Evolutionary conservation across 768 basidiomycete genomes (phyloP), one percentile per base, ranked within the genome.

Genomic region (Russula earlei): DNA sequence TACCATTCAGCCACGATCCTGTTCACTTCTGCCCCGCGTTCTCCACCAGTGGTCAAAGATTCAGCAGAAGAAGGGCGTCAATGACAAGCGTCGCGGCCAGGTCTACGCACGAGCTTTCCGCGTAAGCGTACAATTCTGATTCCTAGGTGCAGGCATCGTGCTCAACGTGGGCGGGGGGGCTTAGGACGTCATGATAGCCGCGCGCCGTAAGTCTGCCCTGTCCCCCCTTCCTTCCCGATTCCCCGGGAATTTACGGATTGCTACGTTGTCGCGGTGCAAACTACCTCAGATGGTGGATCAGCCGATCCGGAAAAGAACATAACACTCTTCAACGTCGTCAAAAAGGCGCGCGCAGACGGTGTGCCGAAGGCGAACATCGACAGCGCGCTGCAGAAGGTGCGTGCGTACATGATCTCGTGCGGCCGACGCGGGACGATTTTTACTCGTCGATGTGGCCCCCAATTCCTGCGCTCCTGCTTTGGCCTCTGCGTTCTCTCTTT

Each of bases 281-380:
- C 20, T 3, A 11, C 20, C 5, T 34, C 43, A 62, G 62, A 56
- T 37, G 59, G 59, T 38, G 59, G 62, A 15, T 61, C 62, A 1
- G 36, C 44, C 4, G 55, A 61, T 17, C 55, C 55, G 4, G 52
- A 52, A 12, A 57, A 36, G 36, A 62, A 62, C 31, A n/a, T 61
- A 12, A 31, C 55, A 34, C 55, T 62, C 34, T 45, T 49, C 17
- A 61, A 62, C 38, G 48, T 37, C 5, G 2, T 62, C 7, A 61
- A 62, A 50, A 56, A 37, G 34, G 59, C 55, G 29, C 50, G 53
- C 11, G 52, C 52, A 19, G 55, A 57, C 12, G 59, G 59, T 5
- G 62, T 62, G 24, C 62, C 62, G 5, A 62, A 61, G 40, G 22
- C 52, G 40, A 62, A 56, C 40, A 62, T 62, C 36, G 59, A 62